Percentiles rank a stretch among this genome's conserved stretches.
Conservation (phyloP, 495 filamentous ascomycete species). For the Rostrohypoxylon terebratum region DNA sequence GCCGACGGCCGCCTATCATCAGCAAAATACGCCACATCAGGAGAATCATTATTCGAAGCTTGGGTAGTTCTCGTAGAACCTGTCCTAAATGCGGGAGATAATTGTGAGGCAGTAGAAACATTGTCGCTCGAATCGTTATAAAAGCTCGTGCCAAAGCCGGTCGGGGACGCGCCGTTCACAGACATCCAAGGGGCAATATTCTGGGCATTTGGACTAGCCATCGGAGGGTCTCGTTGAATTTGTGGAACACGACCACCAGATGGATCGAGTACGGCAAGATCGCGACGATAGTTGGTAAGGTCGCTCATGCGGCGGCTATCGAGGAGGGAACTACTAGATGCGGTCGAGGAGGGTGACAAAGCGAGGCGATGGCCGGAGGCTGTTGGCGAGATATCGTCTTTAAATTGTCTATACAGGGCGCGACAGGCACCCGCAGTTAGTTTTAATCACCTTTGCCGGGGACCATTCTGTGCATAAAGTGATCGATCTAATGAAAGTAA, state of each 20-base stretch:
- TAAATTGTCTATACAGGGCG: conserved; percentile 48
- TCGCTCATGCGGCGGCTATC: conserved; percentile 64
- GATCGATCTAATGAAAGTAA: conserved; percentile 12
- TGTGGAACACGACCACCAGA: conserved; percentile 64
- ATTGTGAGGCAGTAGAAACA: conserved; percentile 66
- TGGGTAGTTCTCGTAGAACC: conserved; percentile 65
- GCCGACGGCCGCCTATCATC: conserved; percentile 89
- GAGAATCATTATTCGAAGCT: conserved; percentile 71
- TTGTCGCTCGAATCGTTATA: conserved; percentile 76
- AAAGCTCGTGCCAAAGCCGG: conserved; percentile 60
- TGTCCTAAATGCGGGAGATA: conserved; percentile 75
- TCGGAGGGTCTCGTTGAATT: conserved; percentile 66
- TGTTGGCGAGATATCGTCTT: conserved; percentile 67
- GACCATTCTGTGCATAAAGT: conserved; percentile 41
- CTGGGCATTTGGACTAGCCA: conserved; percentile 59
- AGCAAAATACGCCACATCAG: conserved; percentile 71
- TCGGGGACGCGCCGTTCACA: conserved; percentile 49
- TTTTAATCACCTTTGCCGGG: conserved; percentile 44
- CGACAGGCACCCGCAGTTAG: conserved; percentile 25
- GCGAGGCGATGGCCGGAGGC: conserved; percentile 57
- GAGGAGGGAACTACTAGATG: conserved; percentile 61
- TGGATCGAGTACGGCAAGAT: conserved; percentile 75
- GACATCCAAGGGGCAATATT: conserved; percentile 62
- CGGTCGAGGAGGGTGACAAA: conserved; percentile 61
- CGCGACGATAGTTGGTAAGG: conserved; percentile 74